These are phyloP conservation scores for Chimonanthus salicifolius DNA, from an alignment of 164 flowering plant species.

Conservation along the genomic window DNA sequence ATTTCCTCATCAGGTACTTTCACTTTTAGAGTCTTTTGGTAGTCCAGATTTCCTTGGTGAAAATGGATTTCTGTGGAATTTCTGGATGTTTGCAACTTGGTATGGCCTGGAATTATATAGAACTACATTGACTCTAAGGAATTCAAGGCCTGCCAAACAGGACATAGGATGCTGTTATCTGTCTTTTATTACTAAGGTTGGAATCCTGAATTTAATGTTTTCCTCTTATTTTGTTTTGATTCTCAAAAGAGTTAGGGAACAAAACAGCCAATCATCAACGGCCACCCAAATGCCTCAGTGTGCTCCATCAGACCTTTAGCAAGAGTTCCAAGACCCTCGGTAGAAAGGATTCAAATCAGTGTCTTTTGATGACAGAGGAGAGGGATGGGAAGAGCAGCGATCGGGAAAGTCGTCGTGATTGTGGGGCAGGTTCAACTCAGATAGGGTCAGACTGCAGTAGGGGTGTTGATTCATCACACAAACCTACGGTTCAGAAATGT, in stretches of 20 bases:
- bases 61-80: too few relatives aligned
- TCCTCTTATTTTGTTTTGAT: background rate
- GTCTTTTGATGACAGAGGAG: background rate
- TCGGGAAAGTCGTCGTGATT: background rate
- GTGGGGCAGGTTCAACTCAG: slow-evolving; percentile 6
- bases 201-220: background rate
- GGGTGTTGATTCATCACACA: background rate
- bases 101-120: too few relatives aligned
- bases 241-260: background rate
- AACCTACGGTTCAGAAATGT: slow-evolving; percentile 32
- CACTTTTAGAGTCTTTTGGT: background rate
- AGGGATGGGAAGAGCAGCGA: background rate
- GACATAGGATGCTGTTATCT: background rate
- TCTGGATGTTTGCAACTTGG: too few relatives aligned
- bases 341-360: slow-evolving; percentile 6
- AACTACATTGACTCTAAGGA: too few relatives aligned
- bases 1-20: background rate
- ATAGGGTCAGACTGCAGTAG: background rate
- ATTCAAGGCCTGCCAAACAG: too few relatives aligned
- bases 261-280: background rate
- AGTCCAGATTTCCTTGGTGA: too few relatives aligned
- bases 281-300: slow-evolving; percentile 26
- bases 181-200: background rate
- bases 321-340: slow-evolving; percentile 30
- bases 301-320: slow-evolving; percentile 35